These are phyloP conservation scores for Saturnispora diversa DNA, from an alignment of 805 yeast species.

Conservation along the genomic window DNA sequence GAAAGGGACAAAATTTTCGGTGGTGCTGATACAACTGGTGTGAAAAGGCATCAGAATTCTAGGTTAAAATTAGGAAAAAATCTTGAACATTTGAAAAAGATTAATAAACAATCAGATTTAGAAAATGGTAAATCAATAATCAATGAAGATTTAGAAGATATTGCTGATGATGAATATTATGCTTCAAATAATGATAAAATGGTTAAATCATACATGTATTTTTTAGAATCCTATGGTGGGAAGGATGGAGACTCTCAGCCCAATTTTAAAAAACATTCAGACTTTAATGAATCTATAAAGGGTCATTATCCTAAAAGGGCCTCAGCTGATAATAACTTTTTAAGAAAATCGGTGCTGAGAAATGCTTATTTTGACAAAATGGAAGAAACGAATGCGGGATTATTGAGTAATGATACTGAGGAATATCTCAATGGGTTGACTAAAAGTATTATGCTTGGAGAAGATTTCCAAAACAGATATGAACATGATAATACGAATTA, in stretches of 20 bases:
- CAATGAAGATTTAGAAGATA: constrained; percentile 21
- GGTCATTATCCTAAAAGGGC: not conserved
- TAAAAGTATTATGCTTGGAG: constrained; percentile 34
- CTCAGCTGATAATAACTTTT: not conserved
- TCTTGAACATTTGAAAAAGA: constrained; percentile 16
- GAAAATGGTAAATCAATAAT: constrained; percentile 6
- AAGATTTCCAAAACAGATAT: constrained; percentile 35
- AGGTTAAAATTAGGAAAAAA: constrained; percentile 20
- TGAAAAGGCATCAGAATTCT: constrained; percentile 8
- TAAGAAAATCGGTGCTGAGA: constrained; percentile 1
- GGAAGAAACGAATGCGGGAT: constrained; percentile 28
- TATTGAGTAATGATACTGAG: constrained; percentile 21
- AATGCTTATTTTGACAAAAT: constrained; percentile 10
- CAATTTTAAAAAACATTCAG: too few relatives aligned
- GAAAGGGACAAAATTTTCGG: constrained; percentile 21
- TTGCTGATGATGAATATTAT: constrained; percentile 34
- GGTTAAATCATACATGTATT: constrained; percentile 84
- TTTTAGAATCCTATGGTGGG: constrained; percentile 73
- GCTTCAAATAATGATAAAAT: constrained; percentile 70
- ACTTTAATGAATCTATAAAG: too few relatives aligned
- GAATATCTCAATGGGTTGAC: constrained; percentile 21
- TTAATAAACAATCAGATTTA: constrained; percentile 14
- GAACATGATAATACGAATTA: constrained; percentile 18
- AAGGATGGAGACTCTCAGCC: constrained; percentile 15
- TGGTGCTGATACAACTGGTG: constrained; percentile 1